These are phyloP conservation scores for Ophiostoma himal-ulmi DNA, from an alignment of 2,329 filamentous ascomycete species.

Conservation along the genomic window DNA sequence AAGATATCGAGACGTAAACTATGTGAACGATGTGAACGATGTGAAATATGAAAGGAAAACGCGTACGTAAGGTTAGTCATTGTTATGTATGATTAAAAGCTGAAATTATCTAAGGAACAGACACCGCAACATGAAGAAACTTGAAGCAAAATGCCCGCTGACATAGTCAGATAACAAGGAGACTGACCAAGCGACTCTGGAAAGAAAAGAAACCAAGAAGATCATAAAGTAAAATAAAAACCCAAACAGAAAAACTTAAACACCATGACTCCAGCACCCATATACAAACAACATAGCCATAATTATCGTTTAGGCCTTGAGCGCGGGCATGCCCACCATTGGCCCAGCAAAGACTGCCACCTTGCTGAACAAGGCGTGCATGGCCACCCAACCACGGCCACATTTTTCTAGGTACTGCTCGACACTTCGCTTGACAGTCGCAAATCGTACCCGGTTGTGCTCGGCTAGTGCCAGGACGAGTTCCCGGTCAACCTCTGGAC, in stretches of 20 bases:
- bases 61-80: constrained; percentile 3
- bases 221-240: not conserved
- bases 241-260: not conserved
- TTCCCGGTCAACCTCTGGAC: constrained; percentile 44
- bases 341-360: constrained; percentile 39
- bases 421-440: constrained; percentile 67
- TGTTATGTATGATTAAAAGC: not conserved
- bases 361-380: constrained; percentile 78
- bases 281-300: not conserved
- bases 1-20: not conserved
- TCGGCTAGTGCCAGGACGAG: constrained; percentile 67
- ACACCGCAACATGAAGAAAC: not conserved
- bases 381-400: constrained; percentile 86
- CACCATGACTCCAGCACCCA: not conserved
- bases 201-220: not conserved
- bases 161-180: too few relatives aligned
- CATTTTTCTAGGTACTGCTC: constrained; percentile 84
- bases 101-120: not conserved
- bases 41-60: not conserved
- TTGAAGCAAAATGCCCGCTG: too few relatives aligned
- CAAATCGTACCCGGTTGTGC: constrained; percentile 75
- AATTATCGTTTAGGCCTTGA: not conserved
- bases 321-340: not conserved
- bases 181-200: too few relatives aligned
- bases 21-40: not conserved